Evolutionary conservation across 495 filamentous ascomycete genomes (phyloP).

Genomic region (Thermothielavioides terrestris): DNA sequence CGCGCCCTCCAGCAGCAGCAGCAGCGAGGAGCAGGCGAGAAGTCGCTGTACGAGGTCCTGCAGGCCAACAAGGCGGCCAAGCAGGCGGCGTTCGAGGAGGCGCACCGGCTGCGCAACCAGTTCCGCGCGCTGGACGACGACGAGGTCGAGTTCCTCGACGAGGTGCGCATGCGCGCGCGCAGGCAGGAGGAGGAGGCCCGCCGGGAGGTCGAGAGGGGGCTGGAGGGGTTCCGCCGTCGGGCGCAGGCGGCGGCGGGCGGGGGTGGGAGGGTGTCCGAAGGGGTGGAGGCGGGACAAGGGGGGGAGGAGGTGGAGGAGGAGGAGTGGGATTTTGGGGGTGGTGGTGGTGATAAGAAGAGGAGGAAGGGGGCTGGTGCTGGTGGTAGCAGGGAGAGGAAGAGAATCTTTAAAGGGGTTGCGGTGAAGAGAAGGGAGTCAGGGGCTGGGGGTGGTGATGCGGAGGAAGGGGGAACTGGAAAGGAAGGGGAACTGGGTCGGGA

Average conservation of each 20-base stretch:
- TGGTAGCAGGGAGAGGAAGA: no score
- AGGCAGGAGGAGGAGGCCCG: conserved; percentile 65
- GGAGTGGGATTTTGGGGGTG: background rate
- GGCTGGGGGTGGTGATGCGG: conserved; percentile 11
- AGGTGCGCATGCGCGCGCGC: conserved; percentile 57
- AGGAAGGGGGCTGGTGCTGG: conserved; percentile 11
- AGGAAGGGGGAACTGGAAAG: conserved; percentile 14
- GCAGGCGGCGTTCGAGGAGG: conserved; percentile 93
- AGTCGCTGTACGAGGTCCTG: conserved; percentile 75
- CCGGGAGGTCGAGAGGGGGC: conserved; percentile 63
- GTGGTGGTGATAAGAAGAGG: conserved; percentile 14
- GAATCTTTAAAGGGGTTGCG: no score
- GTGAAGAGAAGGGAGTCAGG: conserved; percentile 9
- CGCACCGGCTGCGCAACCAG: conserved; percentile 78
- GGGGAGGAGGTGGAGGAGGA: conserved; percentile 6
- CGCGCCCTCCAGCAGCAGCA: conserved; percentile 38
- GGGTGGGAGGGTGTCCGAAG: conserved; percentile 20
- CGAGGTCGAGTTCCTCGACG: conserved; percentile 86
- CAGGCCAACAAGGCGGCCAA: conserved; percentile 96
- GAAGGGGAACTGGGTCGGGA: background rate
- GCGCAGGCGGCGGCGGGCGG: conserved; percentile 46
- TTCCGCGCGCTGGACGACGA: conserved; percentile 91
- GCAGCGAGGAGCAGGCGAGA: conserved; percentile 49
- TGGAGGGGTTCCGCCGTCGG: conserved; percentile 58
- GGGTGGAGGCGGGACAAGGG: conserved; percentile 12